Evolutionary conservation across 129 eudicot species (phyloP).

Genomic region (Artemisia argyi): DNA sequence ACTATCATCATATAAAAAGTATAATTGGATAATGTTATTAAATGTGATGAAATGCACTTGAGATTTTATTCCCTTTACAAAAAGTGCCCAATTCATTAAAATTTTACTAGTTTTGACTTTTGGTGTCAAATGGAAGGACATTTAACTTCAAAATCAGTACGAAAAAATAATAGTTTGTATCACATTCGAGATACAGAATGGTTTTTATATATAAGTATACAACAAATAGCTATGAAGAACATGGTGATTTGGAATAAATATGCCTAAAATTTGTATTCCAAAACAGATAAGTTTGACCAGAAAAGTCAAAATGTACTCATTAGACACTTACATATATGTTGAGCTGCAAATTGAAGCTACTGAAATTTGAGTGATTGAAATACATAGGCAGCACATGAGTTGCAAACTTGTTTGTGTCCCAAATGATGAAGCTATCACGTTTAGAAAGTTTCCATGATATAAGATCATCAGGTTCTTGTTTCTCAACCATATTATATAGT

Average conservation of each 20-base stretch:
- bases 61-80: not conserved
- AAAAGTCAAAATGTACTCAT: not conserved
- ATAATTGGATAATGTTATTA: not conserved
- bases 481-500: conserved; percentile 27
- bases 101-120: not conserved
- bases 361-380: conserved; percentile 21
- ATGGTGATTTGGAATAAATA: not conserved
- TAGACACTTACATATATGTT: conserved; percentile 25
- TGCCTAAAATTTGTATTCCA: not conserved
- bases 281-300: not conserved
- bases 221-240: not conserved
- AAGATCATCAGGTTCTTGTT: conserved; percentile 7
- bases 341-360: conserved; percentile 32
- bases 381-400: conserved; percentile 28
- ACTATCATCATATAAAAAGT: not conserved
- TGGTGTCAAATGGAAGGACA: not conserved
- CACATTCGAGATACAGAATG: not conserved
- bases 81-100: not conserved
- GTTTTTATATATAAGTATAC: not conserved
- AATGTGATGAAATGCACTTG: not conserved
- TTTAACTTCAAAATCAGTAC: not conserved
- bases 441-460: conserved; percentile 19
- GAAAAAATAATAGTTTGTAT: not conserved
- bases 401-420: conserved; percentile 23
- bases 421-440: conserved; percentile 21